Evolutionary conservation across 2,329 filamentous ascomycete species (phyloP).

Genomic region (Malbranchea cinnamomea): DNA sequence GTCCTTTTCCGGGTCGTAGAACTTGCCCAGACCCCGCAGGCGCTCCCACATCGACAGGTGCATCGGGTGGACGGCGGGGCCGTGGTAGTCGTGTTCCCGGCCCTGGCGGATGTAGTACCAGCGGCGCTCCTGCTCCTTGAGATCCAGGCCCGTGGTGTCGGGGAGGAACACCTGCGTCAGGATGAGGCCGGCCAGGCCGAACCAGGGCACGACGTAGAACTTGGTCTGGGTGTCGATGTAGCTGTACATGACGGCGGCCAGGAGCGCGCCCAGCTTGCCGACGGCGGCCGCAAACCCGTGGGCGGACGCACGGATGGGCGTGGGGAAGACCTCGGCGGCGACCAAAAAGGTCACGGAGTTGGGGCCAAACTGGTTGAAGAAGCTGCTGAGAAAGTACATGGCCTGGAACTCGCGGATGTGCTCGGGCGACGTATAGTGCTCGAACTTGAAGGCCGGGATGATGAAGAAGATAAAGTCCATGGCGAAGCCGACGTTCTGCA

Average conservation of each 20-base stretch:
- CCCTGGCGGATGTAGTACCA: constrained; percentile 77
- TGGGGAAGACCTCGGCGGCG: constrained; percentile 91
- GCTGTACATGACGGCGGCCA: constrained; percentile 82
- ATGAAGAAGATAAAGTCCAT: constrained; percentile 90
- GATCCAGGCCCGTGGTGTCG: constrained; percentile 91
- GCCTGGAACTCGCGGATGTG: constrained; percentile 84
- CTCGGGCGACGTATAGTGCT: constrained; percentile 58
- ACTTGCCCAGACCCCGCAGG: constrained; percentile 58
- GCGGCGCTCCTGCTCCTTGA: constrained; percentile 92
- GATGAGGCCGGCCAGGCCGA: constrained; percentile 73
- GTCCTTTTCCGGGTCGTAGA: constrained; percentile 71
- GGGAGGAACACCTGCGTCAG: constrained; percentile 76
- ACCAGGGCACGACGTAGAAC: constrained; percentile 92
- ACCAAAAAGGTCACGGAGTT: constrained; percentile 95
- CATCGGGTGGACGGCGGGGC: constrained; percentile 76
- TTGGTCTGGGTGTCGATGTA: constrained; percentile 76
- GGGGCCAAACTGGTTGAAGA: constrained; percentile 98
- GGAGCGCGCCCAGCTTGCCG: constrained; percentile 76
- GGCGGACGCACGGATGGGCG: constrained; percentile 78
- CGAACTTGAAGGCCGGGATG: constrained; percentile 74
- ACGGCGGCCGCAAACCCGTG: constrained; percentile 89
- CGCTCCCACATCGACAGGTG: constrained; percentile 86
- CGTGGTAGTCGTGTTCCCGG: constrained; percentile 71
- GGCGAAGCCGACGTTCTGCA: constrained; percentile 89
- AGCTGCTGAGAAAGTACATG: constrained; percentile 95